Conservation (phyloP, 2,329 filamentous ascomycete genomes). For the Curvularia spicifera region DNA sequence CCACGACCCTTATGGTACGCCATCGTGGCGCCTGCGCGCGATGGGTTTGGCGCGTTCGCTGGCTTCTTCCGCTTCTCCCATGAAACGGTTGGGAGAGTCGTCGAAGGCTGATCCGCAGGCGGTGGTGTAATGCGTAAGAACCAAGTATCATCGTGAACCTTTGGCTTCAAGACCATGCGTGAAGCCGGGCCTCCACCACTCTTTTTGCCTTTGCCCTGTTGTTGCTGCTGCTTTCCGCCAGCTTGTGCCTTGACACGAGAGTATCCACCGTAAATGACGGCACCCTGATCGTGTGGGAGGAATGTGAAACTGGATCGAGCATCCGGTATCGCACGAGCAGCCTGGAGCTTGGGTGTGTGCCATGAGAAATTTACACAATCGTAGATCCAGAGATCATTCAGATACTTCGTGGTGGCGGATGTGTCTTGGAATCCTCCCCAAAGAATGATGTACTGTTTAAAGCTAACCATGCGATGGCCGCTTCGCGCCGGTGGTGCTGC, state of each 20-base stretch:
- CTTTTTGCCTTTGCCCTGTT: constrained; percentile 48
- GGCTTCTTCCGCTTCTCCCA: constrained; percentile 96
- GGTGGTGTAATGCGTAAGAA: constrained; percentile 83
- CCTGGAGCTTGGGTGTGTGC: constrained; percentile 76
- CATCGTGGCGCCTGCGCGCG: constrained; percentile 91
- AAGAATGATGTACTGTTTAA: constrained; percentile 93
- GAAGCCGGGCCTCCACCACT: constrained; percentile 65
- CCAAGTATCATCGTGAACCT: constrained; percentile 95
- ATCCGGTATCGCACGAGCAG: constrained; percentile 86
- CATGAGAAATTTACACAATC: constrained; percentile 87
- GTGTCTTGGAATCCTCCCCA: constrained; percentile 99
- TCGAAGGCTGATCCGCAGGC: constrained; percentile 67
- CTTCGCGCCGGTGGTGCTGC: constrained; percentile 83
- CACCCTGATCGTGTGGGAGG: constrained; percentile 86
- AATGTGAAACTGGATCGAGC: constrained; percentile 90
- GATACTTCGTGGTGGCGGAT: constrained; percentile 90
- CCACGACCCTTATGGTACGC: constrained; percentile 90
- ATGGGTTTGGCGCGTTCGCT: constrained; percentile 82
- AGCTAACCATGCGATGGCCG: constrained; percentile 95
- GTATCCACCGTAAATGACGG: constrained; percentile 91
- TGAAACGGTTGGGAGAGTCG: constrained; percentile 72
- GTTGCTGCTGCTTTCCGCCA: constrained; percentile 67
- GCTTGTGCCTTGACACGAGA: constrained; percentile 78
- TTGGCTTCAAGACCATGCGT: constrained; percentile 78
- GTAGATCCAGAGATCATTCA: constrained; percentile 94